These are phyloP conservation scores for Excoecaria agallocha DNA, from an alignment of 345 rosid species.

Conservation along the genomic window DNA sequence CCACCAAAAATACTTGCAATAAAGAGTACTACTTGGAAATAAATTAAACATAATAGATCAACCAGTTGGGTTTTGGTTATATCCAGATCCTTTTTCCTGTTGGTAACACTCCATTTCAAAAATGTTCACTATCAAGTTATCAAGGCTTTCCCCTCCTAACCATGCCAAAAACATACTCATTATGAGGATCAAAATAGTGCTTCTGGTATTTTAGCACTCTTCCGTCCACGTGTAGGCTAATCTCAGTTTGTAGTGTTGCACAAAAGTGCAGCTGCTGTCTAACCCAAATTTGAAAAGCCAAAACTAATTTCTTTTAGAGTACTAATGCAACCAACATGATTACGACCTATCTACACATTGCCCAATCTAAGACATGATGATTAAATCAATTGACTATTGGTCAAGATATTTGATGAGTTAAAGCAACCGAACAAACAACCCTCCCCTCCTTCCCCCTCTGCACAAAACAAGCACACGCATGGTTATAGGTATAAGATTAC, in stretches of 20 bases:
- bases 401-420: not conserved
- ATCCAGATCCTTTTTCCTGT: not conserved
- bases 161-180: not conserved
- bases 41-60: not conserved
- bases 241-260: not conserved
- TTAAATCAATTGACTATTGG: not conserved
- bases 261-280: not conserved
- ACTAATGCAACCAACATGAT: not conserved
- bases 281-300: not conserved
- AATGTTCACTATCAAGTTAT: not conserved
- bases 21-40: not conserved
- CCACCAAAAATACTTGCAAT: not conserved
- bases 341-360: not conserved
- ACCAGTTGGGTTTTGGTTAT: not conserved
- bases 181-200: not conserved
- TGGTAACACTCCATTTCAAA: not conserved
- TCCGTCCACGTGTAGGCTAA: not conserved
- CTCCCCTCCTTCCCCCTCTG: no score
- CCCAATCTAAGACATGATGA: not conserved
- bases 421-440: no score
- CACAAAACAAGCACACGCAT: not conserved
- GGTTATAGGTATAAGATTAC: constrained; percentile 38
- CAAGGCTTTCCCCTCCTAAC: not conserved
- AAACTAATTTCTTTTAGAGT: not conserved
- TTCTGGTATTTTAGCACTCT: not conserved